phyloP scores from a whole-genome alignment of 169 alveolate species.

The Amoebophrya sp. region DNA sequence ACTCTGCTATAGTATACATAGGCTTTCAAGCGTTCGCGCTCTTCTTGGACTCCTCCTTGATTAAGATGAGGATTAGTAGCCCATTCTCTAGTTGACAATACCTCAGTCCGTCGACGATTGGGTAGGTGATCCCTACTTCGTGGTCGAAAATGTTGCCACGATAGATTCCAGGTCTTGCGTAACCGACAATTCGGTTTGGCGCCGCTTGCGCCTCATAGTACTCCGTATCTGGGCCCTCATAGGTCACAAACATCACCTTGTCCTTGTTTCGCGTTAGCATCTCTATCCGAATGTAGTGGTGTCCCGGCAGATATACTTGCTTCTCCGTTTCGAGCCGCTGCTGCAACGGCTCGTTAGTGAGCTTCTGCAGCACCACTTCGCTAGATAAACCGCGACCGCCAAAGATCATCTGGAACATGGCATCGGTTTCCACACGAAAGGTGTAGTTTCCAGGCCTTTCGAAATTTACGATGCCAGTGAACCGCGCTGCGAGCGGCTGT shows the following conservation, averaged over 20 bases:
- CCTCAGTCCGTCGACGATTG: not conserved
- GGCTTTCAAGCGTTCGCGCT: no score
- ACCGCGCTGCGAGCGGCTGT: not conserved
- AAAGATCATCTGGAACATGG: slow-evolving; percentile 19
- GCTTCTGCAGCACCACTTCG: not conserved
- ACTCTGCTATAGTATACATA: no score
- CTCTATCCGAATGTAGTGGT: not conserved
- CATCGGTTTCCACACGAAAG: not conserved
- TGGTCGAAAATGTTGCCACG: not conserved
- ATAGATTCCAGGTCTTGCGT: not conserved
- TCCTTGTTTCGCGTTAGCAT: not conserved
- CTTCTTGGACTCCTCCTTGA: no score
- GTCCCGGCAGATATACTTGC: not conserved
- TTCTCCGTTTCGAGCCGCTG: not conserved
- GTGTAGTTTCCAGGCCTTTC: slow-evolving; percentile 12
- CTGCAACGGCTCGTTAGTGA: slow-evolving; percentile 7
- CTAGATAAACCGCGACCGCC: not conserved
- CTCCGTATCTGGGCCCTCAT: slow-evolving; percentile 12
- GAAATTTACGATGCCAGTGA: not conserved
- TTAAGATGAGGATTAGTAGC: no score
- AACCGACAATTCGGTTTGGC: not conserved
- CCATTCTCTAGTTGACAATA: no score
- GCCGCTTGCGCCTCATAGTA: not conserved
- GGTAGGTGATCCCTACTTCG: not conserved
- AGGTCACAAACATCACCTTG: not conserved